Base-by-base conservation (phyloP, 257 asterid species). In the Knoxia roxburghii region DNA sequence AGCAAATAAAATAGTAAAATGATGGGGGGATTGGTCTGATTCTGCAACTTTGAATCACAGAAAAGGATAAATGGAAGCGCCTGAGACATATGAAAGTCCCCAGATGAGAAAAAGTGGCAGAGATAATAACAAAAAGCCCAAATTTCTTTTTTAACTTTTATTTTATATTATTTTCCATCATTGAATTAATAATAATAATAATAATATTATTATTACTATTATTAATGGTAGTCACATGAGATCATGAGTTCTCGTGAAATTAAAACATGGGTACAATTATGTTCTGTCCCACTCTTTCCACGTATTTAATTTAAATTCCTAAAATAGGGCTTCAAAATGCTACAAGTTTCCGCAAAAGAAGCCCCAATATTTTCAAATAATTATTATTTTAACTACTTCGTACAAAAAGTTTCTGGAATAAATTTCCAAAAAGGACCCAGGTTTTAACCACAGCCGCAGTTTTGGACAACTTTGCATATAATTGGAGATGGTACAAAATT, bases 141-240 rank as follows among this genome's bases (percentile, higher is more conserved):
- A 61, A 24, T 60, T 43, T 63, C 1, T 6, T 62, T 15, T 11
- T 61, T 30, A 41, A 11, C 48, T 72, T 40, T 41, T 56, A 2
- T 54, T 43, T 43, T 37, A 66, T 46, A 64, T 65, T 59, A 57
- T 60, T 76, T 66, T 67, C 64, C 74, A 72, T 56, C 50, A 53
- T 55, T 49, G 27, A 30, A 66, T 67, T 39, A 40, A 70, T 76
- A 70, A 69, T 72, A 63, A 76, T 70, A 78, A 56, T 54, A 30
- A 70, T 73, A 73, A 73, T 80, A n/a, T n/a, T n/a, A n/a, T n/a
- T n/a, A n/a, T n/a, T n/a, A n/a, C n/a, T n/a, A n/a, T n/a, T n/a
- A n/a, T n/a, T n/a, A 68, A 80, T 73, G 81, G 81, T 23, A 46
- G 62, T 76, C 81, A 80, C 84, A 80, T 79, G 79, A 77, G 39